Evolutionary conservation across 768 basidiomycete genomes (phyloP), one percentile per base, ranked within the genome.

Genomic region (Kwoniella dendrophila): DNA sequence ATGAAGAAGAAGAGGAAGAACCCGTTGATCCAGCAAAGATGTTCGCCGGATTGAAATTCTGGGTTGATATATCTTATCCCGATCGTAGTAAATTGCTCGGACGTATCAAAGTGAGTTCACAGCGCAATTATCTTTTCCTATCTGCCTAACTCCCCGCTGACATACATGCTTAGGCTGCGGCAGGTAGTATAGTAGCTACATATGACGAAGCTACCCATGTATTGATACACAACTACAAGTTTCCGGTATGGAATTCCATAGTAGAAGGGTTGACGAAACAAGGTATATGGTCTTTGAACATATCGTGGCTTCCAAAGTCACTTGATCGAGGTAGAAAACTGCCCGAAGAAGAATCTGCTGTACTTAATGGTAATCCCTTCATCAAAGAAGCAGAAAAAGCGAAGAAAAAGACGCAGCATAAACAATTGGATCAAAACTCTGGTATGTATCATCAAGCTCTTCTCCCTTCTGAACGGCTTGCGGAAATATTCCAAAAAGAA

Each of bases 181-280:
- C 64, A 7, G 66, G 61, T 2, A 41, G 53, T 10, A 36, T 71
- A 10, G 32, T 38, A 18, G 38, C 67, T 8, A 48, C 58, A 5
- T 66, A 66, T 40, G 12, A 24, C 20, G 58, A 63, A 3, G 61
- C 70, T 8, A 68, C 67, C 4, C 70, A 71, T 49, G 70, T 71
- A 16, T 43, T 68, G 20, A 52, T 71, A 14, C 56, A 68, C 29
- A 48, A 62, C 14, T 63, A 64, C 53, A 62, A 60, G 18, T 14
- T 54, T 6, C 43, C 32, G 16, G 34, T 52, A 20, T 67, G 69
- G 69, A 40, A 51, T 16, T 33, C 51, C 14, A 66, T 68, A 18
- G 56, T 71, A 6, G 26, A 51, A n/a, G 32, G 30, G 10, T 41
- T 63, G 3, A 48, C 55, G 14, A 22, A 49, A 12, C 24, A 33